Evolutionary conservation across 139 green algal genomes (phyloP), one percentile per base, ranked within the genome.

Genomic region (Coccomyxa sp.): DNA sequence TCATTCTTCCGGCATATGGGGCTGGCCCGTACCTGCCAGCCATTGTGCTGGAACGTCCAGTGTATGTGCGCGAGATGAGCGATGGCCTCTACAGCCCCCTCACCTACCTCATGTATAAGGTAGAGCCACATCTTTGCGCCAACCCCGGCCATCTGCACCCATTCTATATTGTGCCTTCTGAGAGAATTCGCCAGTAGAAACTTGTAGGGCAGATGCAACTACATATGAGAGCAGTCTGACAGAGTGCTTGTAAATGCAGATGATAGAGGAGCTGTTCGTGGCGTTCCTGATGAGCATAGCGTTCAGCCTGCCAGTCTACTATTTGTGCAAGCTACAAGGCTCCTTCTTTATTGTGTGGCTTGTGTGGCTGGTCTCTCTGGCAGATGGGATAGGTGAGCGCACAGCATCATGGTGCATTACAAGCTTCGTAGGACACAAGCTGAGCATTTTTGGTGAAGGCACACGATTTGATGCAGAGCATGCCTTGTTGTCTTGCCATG

Each of bases 1-100:
- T 85, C 80, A 88, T 83, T 13, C 85, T 97, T 79, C 92, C 94
- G 25, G 92, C 93, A 31, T 97, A 94, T 88, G 91, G 91, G 13
- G 94, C 94, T 25, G 91, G 91, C 3, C 83, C 92, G 21, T 97
- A 97, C 86, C 88, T 97, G 38, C 95, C 94, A 11, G 82, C 88
- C 13, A 87, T 98, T 14, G 88, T 96, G 0, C 82, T 97, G 32
- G 94, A 97, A 86, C 90, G 94, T 32, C 82, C 83, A 15, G 89
- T 98, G 60, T 97, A 95, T 63, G 81, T 92, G 9, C 80, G 95
- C 13, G 95, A 98, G 81, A 87, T 90, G 74, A 91, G 90, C 67
- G 95, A 98, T 82, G 92, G 92, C 57, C 86, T 97, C 31, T 97
- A 97, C 89, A 85, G 88, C 76, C 17, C 79, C 14, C 28, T 94